Evolutionary conservation across 176 grass and related monocot species (phyloP).

Genomic region (Carex scoparia): DNA sequence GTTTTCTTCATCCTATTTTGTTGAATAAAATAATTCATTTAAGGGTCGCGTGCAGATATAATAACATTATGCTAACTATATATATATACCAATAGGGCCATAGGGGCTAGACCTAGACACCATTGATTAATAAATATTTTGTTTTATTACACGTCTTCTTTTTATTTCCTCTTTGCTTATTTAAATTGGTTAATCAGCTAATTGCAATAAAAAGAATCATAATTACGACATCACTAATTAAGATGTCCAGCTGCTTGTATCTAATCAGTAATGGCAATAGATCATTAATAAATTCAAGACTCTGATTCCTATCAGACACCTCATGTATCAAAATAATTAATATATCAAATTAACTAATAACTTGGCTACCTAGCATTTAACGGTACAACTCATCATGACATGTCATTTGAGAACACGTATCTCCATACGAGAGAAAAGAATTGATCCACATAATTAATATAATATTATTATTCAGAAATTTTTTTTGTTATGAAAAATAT

Average conservation of each 20-base stretch:
- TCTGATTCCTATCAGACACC: background rate
- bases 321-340: background rate
- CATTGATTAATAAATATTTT: background rate
- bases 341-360: background rate
- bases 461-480: background rate
- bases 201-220: background rate
- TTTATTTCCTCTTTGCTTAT: background rate
- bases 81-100: too few relatives aligned
- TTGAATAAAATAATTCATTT: background rate
- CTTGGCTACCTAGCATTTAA: background rate
- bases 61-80: background rate
- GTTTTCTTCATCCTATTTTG: background rate
- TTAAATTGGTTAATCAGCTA: background rate
- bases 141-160: background rate
- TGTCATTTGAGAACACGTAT: background rate
- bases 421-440: background rate
- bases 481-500: background rate
- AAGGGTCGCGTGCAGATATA: background rate
- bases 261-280: background rate
- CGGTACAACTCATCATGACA: constrained; percentile 1
- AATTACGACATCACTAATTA: background rate
- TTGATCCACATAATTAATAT: background rate
- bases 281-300: background rate
- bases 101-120: background rate
- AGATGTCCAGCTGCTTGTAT: background rate